Base-by-base conservation (phyloP, 352 stramenopile species). In the Elongisporangium undulatum region DNA sequence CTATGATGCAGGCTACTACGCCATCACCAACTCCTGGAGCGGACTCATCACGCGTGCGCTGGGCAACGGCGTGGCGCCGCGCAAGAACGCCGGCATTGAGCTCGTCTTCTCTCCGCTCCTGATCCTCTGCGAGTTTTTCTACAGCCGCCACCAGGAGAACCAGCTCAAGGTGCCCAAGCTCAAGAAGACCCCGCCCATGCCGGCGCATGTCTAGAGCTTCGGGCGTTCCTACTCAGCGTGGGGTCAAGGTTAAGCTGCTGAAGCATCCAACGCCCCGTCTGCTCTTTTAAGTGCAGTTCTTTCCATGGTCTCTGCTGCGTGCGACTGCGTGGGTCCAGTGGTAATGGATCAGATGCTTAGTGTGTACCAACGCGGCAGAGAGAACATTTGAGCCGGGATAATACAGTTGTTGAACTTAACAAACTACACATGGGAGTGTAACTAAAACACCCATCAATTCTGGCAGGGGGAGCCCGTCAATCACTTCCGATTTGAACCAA, bases 61-160 rank as follows among this genome's bases (percentile, higher is more conserved):
- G 15, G 56, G 53, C 38, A 90, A 89, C 52, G 82, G 82, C n/a
- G 70, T 88, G 15, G 68, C 63, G 8, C 80, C 80, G n/a, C 80
- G 82, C 23, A 77, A 78, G 49, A 92, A 90, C 61, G 80, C 59
- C 3, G 68, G 69, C n/a, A 41, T 90, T 5, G 82, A 92, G 63
- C 67, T 80, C 21, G 9, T 41, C 29, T 41, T 41, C 29, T 41
- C 29, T 41, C 29, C 29, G 9, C 29, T 41, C 4, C 2, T 41
- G 29, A 13, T 41, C 29, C 13, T 41, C 5, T 41, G 29, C 29
- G 29, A 41, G 29, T 41, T 41, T 9, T 41, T 41, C 29, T 41
- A 41, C 29, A 41, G 29, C 9, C 29, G 29, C 4, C 29, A 41
- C 29, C 8, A 41, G 29, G 29, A 41, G 29, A 41, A 13, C 29